Conservation (phyloP, 2,329 filamentous ascomycete species). For the Colletotrichum brevisporum region DNA sequence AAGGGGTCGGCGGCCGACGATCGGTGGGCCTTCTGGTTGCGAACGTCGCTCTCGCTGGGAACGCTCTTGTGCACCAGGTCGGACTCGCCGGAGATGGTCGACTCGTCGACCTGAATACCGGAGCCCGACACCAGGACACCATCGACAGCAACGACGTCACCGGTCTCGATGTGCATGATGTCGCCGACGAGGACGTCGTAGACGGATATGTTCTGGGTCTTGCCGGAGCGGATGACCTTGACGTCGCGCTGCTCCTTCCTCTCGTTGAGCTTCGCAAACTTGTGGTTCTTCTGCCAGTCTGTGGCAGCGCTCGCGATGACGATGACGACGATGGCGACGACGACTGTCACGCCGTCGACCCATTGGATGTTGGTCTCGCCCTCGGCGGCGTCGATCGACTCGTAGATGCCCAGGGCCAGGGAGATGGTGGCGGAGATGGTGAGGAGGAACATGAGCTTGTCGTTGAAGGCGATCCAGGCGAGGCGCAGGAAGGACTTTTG, state of each 20-base stretch:
- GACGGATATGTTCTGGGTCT: slow-evolving; percentile 77
- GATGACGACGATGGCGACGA: slow-evolving; percentile 82
- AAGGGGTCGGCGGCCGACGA: slow-evolving; percentile 79
- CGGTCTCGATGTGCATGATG: slow-evolving; percentile 79
- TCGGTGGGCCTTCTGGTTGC: slow-evolving; percentile 66
- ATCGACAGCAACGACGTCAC: slow-evolving; percentile 80
- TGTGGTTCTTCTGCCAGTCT: slow-evolving; percentile 86
- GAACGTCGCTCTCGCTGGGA: slow-evolving; percentile 72
- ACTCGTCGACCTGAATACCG: slow-evolving; percentile 77
- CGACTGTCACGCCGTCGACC: slow-evolving; percentile 86
- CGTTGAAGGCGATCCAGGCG: slow-evolving; percentile 86
- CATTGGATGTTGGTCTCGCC: slow-evolving; percentile 75
- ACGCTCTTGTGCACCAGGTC: slow-evolving; percentile 78
- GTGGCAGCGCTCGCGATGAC: slow-evolving; percentile 83
- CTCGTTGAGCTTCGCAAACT: slow-evolving; percentile 84
- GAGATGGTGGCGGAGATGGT: slow-evolving; percentile 81
- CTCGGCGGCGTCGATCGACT: slow-evolving; percentile 71
- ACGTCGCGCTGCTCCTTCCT: slow-evolving; percentile 84
- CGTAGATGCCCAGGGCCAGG: slow-evolving; percentile 80
- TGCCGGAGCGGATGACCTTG: slow-evolving; percentile 83
- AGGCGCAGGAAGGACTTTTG: slow-evolving; percentile 78
- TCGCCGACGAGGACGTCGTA: slow-evolving; percentile 82
- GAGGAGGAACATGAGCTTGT: slow-evolving; percentile 82
- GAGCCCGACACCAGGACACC: slow-evolving; percentile 77
- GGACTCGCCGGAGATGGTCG: slow-evolving; percentile 82